phyloP scores from a whole-genome alignment of 2,329 filamentous ascomycete genomes.

The Catunica adiposa region DNA sequence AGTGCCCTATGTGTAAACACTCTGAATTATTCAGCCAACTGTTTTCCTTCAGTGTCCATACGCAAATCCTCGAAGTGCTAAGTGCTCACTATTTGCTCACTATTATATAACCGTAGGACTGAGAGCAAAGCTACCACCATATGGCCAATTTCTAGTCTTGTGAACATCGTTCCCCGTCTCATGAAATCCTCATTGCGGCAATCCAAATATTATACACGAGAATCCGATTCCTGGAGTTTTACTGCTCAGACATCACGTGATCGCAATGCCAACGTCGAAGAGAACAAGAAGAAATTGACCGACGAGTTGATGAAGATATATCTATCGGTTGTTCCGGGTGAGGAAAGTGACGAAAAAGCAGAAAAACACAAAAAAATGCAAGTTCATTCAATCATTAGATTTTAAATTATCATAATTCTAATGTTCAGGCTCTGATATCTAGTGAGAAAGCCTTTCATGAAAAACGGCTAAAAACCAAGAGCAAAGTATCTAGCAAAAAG shows the following conservation, averaged over 20 bases:
- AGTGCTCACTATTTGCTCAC: neutral
- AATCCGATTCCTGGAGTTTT: constrained; percentile 36
- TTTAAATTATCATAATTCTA: too few relatives aligned
- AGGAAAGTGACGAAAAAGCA: constrained; percentile 29
- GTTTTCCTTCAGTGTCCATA: too few relatives aligned
- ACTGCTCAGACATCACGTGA: constrained; percentile 39
- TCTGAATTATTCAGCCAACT: neutral
- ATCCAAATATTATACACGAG: constrained; percentile 37
- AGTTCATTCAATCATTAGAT: constrained; percentile 15
- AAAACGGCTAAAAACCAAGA: constrained; percentile 31
- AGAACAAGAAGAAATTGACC: constrained; percentile 34
- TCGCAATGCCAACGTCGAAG: constrained; percentile 33
- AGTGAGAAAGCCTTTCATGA: constrained; percentile 33
- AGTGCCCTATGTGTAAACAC: constrained; percentile 15
- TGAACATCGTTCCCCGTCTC: constrained; percentile 29
- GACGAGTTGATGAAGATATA: constrained; percentile 35
- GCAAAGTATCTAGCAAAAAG: constrained; percentile 34
- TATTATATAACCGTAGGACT: constrained; percentile 27
- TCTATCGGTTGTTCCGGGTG: constrained; percentile 28
- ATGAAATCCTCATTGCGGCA: constrained; percentile 30
- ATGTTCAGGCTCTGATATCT: neutral
- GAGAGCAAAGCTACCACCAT: constrained; percentile 42
- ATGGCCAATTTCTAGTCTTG: constrained; percentile 33
- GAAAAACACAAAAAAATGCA: constrained; percentile 34
- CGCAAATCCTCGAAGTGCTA: too few relatives aligned